Evolutionary conservation across 495 filamentous ascomycete genomes (phyloP), one percentile per base, ranked within the genome.

Genomic region (Sphaerosporella brunnea): DNA sequence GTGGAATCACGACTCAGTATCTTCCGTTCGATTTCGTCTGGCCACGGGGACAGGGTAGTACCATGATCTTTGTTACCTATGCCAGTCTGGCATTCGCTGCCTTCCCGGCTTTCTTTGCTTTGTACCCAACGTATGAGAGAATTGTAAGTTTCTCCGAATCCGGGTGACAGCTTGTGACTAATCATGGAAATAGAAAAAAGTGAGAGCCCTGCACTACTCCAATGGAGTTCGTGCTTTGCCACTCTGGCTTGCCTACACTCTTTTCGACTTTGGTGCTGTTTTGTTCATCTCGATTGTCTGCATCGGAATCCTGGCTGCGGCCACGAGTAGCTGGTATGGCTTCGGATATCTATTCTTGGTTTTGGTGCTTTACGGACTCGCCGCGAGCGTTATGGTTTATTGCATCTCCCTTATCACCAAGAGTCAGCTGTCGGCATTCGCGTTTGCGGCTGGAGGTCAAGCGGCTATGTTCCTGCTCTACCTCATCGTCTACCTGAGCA

Each of bases 111-210:
- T 84, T 93, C 65, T 92, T 90, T 54, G 75, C 79, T 1, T 69
- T 93, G 15, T 93, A 93, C 63, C 82, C 82, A 20, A 90, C 82
- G 2, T 60, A 80, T 3, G 85, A 93, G 61, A 70, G 85, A 9
- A 66, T 83, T 9, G n/a, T n/a, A n/a, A n/a, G n/a, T n/a, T n/a
- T n/a, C n/a, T n/a, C n/a, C n/a, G n/a, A n/a, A n/a, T n/a, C n/a
- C n/a, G n/a, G n/a, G n/a, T n/a, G n/a, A n/a, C n/a, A n/a, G n/a
- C n/a, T n/a, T n/a, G n/a, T n/a, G n/a, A n/a, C n/a, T n/a, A n/a
- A n/a, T n/a, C n/a, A n/a, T n/a, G n/a, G n/a, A n/a, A n/a, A n/a
- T n/a, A n/a, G n/a, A 64, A 77, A 7, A 78, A 84, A 45, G 80
- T 94, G 24, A 70, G 86, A 25, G 79, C 80, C 11, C 65, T 94